A percentile compares a stretch with the other conserved stretches of the same genome.
Conservation (phyloP, 306 rosid genomes). For the Spatholobus suberectus region DNA sequence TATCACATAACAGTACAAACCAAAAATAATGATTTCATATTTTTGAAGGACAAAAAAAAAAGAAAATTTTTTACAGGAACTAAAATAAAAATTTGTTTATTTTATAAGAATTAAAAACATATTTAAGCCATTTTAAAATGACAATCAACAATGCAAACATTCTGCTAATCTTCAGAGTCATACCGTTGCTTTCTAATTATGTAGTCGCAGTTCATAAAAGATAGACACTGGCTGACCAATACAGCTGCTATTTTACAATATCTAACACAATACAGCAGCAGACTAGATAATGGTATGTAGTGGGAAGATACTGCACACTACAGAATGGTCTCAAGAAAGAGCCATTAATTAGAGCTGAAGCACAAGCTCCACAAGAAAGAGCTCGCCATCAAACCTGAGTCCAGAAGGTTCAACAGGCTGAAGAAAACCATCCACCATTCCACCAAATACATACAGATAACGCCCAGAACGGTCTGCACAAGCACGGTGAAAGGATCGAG, state of each 20-base stretch:
- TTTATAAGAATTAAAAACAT: too few relatives aligned
- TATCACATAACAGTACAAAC: too few relatives aligned
- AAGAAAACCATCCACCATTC: conserved; percentile 78
- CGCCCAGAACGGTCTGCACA: conserved; percentile 75
- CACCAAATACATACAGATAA: conserved; percentile 77
- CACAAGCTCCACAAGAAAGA: conserved; percentile 77
- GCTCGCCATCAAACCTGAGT: conserved; percentile 80
- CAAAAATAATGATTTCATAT: too few relatives aligned
- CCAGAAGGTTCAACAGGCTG: conserved; percentile 60
- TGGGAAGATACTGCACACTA: conserved; percentile 12
- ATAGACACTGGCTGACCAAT: conserved; percentile 27
- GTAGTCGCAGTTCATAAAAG: conserved; percentile 32
- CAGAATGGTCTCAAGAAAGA: conserved; percentile 13
- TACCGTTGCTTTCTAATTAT: background rate
- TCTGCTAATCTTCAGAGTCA: conserved; percentile 13
- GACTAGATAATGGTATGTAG: background rate
- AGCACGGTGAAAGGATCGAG: conserved; percentile 85
- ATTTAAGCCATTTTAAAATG: too few relatives aligned
- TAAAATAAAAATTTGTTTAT: too few relatives aligned
- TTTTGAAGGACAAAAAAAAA: too few relatives aligned
- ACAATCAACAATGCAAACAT: background rate
- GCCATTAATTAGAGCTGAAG: conserved; percentile 50
- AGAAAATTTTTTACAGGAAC: too few relatives aligned
- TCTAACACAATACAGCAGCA: conserved; percentile 15
- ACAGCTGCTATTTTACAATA: conserved; percentile 37